Base-by-base conservation (phyloP, 495 filamentous ascomycete genomes). In the Aspergillus heteromorphus region DNA sequence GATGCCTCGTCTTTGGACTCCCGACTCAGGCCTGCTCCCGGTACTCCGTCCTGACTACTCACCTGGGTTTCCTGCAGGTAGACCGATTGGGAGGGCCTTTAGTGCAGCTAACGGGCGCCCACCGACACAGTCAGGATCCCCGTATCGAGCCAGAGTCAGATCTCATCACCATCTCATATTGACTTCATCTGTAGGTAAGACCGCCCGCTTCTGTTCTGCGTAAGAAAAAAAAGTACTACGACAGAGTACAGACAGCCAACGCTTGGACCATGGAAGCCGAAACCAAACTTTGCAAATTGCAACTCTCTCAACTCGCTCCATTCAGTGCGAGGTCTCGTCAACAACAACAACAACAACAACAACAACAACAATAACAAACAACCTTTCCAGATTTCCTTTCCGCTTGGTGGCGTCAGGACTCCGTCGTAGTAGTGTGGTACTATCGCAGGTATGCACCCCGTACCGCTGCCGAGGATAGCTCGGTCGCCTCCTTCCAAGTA, bases 21-120 rank as follows among this genome's bases (percentile, higher is more conserved):
- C 50, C 40, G 40, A 43, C 40, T 21, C 21, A 20, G 19, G 23
- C 5, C 43, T n/a, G 43, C 43, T 27, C n/a, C n/a, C n/a, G n/a
- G n/a, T n/a, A n/a, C n/a, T n/a, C 21, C 25, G 21, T 27, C 43
- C 43, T 45, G 23, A 7, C 25, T 27, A 47, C 21, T 23, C n/a
- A 29, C 43, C 3, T 47, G 21, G 45, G 52, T 34, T 56, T 54
- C 57, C 53, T 55, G 50, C 59, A 58, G 20, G 48, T 36, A 38
- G 55, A 48, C 57, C 21, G 58, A 62, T 58, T 52, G 23, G 34
- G 49, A 42, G 47, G n/a, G 19, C 17, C 10, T 47, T n/a, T 47
- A 6, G 21, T 47, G 43, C 27, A 19, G 43, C 13, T 47, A 47
- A 47, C 23, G 43, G 43, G 23, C 43, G 13, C 17, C 43, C 17